A percentile compares a stretch with the other conserved stretches of the same genome.
These are phyloP conservation scores for Alternaria solani DNA, from an alignment of 2,329 filamentous ascomycete species.

Conservation along the genomic window DNA sequence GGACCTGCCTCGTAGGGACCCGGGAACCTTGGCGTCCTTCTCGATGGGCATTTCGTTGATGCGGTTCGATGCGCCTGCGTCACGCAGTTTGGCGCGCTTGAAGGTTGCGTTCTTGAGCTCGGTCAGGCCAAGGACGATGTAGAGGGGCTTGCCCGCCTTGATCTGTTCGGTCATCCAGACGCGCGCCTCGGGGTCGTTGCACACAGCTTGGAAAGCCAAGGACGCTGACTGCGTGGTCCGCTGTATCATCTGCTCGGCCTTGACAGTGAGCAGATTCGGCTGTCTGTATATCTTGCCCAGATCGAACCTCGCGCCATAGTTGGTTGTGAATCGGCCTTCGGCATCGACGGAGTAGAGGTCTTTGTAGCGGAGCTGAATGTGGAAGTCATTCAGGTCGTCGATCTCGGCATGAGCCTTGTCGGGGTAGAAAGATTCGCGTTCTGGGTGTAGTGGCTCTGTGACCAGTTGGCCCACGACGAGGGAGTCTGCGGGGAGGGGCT, in stretches of 20 bases:
- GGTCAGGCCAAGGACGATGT: conserved; percentile 48
- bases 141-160: conserved; percentile 41
- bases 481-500: conserved; percentile 45
- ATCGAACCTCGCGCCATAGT: conserved; percentile 51
- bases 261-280: conserved; percentile 48
- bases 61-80: conserved; percentile 46
- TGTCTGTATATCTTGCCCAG: conserved; percentile 48
- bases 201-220: conserved; percentile 44
- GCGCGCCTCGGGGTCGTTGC: conserved; percentile 44
- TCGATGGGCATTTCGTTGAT: conserved; percentile 46
- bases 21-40: conserved; percentile 44
- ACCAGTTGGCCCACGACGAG: conserved; percentile 49
- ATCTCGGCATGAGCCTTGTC: conserved; percentile 42
- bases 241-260: conserved; percentile 51
- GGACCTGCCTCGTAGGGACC: conserved; percentile 34
- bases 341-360: conserved; percentile 49
- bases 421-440: conserved; percentile 48
- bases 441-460: conserved; percentile 48
- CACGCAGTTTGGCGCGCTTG: conserved; percentile 47
- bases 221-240: conserved; percentile 39
- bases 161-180: conserved; percentile 43
- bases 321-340: conserved; percentile 49
- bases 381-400: conserved; percentile 51
- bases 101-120: conserved; percentile 51
- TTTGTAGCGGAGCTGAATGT: conserved; percentile 51